Conservation (phyloP, 441 rosid genomes). For the Gossypium lobatum region DNA sequence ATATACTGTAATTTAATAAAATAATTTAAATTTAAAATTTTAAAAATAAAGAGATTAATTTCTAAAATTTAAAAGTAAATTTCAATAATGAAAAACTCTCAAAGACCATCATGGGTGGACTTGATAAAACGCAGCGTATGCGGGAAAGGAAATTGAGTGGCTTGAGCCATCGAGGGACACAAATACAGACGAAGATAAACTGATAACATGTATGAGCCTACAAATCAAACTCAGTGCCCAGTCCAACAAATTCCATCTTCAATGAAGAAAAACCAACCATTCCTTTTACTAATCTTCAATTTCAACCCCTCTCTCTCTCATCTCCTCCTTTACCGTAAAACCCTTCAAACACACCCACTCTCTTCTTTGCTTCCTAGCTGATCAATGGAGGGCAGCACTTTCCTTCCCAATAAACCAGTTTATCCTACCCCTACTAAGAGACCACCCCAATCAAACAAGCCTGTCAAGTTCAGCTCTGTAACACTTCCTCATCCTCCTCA, state of each 20-base stretch:
- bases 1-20: no score
- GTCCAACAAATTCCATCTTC: neutral
- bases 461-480: conserved; percentile 61
- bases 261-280: neutral
- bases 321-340: neutral
- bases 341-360: neutral
- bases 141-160: neutral
- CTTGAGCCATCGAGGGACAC: neutral
- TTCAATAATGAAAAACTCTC: neutral
- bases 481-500: conserved; percentile 55
- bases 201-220: neutral
- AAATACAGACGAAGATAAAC: neutral
- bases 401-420: conserved; percentile 58
- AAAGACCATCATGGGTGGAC: neutral
- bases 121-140: neutral
- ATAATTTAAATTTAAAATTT: no score
- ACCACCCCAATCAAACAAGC: conserved; percentile 31
- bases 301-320: neutral
- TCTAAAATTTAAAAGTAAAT: neutral
- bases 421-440: conserved; percentile 38
- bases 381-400: conserved; percentile 66
- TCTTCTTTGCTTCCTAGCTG: neutral
- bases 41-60: neutral
- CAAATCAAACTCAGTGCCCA: neutral
- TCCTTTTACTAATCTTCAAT: neutral